Evolutionary conservation across 768 basidiomycete genomes (phyloP), one percentile per base, ranked within the genome.

Genomic region (Lactifluus echinatus): DNA sequence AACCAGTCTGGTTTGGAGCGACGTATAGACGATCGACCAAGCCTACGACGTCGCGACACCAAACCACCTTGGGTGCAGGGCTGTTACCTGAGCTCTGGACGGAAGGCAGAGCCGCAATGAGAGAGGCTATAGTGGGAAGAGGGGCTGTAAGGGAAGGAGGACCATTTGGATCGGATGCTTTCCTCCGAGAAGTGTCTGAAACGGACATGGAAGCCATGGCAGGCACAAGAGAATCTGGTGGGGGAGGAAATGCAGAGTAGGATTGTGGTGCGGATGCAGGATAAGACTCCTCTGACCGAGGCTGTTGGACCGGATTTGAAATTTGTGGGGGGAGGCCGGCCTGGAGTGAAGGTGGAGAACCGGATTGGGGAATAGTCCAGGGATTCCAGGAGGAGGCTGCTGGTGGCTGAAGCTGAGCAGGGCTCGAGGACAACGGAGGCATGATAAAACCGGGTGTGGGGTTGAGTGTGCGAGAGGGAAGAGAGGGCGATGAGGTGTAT

Each of bases 1-100:
- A 70, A 2, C 75, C 81, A 8, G 63, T 60, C 8, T 64, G 71
- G 58, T 50, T 55, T n/a, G 60, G 47, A 40, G 31, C 23, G 31
- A 62, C 55, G 17, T 62, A 56, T 14, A 62, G 53, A 31, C 82
- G 79, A 51, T 94, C 87, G 53, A 89, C 81, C 56, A 94, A 81
- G 64, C 83, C 80, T 56, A 93, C 69, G 55, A 94, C 87, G 61
- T 95, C 91, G 48, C 89, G 77, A 15, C 82, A 81, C 92, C 93
- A 97, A 26, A 79, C 74, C 5, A 95, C 69, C 64, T 83, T 82
- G 42, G 82, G 75, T 0, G 72, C 67, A 2, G 85, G 84, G 63
- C 84, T 82, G 56, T 79, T 78, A 37, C 66, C 66, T 1, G 84
- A 78, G 2, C 75, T 70, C 52, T 85, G 82, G 23, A 87, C 71